Evolutionary conservation across 1,139 yeast species (phyloP).

Genomic region (Yamadazyma spencermartinsiae): DNA sequence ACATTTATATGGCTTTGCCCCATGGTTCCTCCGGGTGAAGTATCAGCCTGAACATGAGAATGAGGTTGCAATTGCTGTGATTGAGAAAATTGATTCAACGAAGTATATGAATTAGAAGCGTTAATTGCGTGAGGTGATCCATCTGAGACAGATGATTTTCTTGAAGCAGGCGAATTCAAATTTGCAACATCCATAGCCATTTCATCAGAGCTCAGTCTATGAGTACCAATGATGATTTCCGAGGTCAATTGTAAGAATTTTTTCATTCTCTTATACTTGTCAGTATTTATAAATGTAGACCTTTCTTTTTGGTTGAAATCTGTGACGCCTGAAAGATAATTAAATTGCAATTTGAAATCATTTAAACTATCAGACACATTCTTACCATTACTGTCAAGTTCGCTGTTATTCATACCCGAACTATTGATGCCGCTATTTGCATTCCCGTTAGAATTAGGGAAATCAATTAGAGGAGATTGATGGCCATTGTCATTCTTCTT

Average conservation of each 20-base stretch:
- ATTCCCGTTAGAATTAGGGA: conserved; percentile 9
- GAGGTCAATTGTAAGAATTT: conserved; percentile 78
- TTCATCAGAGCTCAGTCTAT: conserved; percentile 37
- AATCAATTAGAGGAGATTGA: conserved; percentile 18
- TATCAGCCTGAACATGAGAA: background rate
- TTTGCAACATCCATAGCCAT: conserved; percentile 1
- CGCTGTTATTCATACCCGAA: conserved; percentile 7
- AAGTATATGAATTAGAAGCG: background rate
- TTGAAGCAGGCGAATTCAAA: conserved; percentile 16
- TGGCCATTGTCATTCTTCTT: conserved; percentile 13
- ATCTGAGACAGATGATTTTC: conserved; percentile 23
- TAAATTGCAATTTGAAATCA: conserved; percentile 36
- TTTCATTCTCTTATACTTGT: conserved; percentile 67
- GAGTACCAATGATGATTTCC: conserved; percentile 80
- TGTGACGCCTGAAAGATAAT: conserved; percentile 20
- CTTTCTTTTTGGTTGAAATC: conserved; percentile 35
- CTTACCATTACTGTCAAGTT: conserved; percentile 2
- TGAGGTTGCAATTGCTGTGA: conserved; percentile 10
- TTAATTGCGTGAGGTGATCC: conserved; percentile 13
- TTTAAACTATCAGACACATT: conserved; percentile 10
- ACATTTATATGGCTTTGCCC: conserved; percentile 2
- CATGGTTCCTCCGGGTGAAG: background rate
- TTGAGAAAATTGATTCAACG: conserved; percentile 1
- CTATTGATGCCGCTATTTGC: conserved; percentile 5
- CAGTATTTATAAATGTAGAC: conserved; percentile 69